Conservation (phyloP, 257 asterid species). For the Ajuga chamaepitys region DNA sequence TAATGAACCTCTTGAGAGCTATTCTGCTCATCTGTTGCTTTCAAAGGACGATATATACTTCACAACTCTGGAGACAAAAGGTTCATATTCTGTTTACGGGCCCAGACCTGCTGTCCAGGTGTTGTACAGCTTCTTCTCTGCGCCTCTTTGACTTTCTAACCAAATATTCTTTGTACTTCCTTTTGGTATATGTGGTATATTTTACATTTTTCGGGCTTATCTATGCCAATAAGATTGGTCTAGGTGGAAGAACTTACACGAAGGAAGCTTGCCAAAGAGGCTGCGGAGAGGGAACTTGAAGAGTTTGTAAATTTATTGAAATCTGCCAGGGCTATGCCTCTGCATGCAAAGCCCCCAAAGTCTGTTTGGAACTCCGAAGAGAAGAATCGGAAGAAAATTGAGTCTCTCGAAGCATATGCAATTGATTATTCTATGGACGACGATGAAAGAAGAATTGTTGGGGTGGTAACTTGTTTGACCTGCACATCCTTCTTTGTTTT, state of each 20-base stretch:
- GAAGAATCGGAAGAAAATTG: conserved; percentile 42
- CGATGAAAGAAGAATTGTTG: conserved; percentile 66
- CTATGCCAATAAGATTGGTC: conserved; percentile 12
- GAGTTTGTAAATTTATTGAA: conserved; percentile 57
- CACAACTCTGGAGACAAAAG: conserved; percentile 54
- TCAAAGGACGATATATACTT: conserved; percentile 78
- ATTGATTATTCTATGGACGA: conserved; percentile 66
- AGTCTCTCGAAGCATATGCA: conserved; percentile 73
- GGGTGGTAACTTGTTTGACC: conserved; percentile 49
- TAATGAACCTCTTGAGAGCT: conserved; percentile 88
- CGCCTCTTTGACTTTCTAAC: not conserved
- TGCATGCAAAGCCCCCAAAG: conserved; percentile 58
- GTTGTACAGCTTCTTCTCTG: conserved; percentile 5
- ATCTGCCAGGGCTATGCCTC: conserved; percentile 64
- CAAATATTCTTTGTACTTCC: too few species aligned
- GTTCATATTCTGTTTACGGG: conserved; percentile 66
- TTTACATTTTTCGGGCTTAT: conserved; percentile 7
- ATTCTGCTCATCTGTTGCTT: conserved; percentile 78
- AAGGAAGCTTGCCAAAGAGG: conserved; percentile 66
- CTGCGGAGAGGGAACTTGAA: conserved; percentile 68
- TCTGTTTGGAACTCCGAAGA: conserved; percentile 61
- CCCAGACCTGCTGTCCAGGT: conserved; percentile 87
- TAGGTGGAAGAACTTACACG: conserved; percentile 83
- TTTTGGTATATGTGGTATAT: conserved; percentile 6
- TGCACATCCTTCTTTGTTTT: not conserved